These are phyloP conservation scores for Fagopyrum esculentum DNA, from an alignment of 148 eudicot species.

Conservation along the genomic window DNA sequence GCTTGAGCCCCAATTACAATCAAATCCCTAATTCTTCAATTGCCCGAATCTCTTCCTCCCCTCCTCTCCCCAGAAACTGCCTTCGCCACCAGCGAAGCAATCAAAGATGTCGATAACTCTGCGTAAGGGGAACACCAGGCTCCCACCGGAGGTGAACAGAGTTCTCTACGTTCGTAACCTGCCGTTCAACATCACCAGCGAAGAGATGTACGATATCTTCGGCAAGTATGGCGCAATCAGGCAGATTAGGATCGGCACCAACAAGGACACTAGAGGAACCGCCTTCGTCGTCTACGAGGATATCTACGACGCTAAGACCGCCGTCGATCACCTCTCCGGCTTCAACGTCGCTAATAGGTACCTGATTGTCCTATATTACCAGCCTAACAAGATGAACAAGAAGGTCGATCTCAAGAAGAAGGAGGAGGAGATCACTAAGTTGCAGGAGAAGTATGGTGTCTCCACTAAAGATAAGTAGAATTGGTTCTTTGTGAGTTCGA, in stretches of 20 bases:
- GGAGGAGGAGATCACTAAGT: conserved; percentile 57
- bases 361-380: conserved; percentile 65
- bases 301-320: conserved; percentile 77
- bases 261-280: conserved; percentile 71
- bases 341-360: conserved; percentile 78
- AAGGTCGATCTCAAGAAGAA: conserved; percentile 70
- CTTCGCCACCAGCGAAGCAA: not conserved
- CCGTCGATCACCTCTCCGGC: conserved; percentile 70
- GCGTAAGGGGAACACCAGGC: conserved; percentile 53
- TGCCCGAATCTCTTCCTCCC: not conserved
- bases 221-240: conserved; percentile 81
- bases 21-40: conserved; percentile 9
- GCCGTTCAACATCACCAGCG: conserved; percentile 77
- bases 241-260: conserved; percentile 60
- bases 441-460: conserved; percentile 82
- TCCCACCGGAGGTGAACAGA: conserved; percentile 70
- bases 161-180: conserved; percentile 58
- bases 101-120: conserved; percentile 43
- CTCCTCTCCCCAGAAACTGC: not conserved
- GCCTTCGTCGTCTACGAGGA: conserved; percentile 79
- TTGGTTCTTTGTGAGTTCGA: not conserved
- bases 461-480: conserved; percentile 38
- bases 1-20: not conserved
- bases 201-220: conserved; percentile 86
- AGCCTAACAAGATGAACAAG: conserved; percentile 79